A percentile compares a stretch with the other conserved stretches of the same genome.
Evolutionary conservation across 1,284 basidiomycete species (phyloP).

Genomic region (Leccinum laetum): DNA sequence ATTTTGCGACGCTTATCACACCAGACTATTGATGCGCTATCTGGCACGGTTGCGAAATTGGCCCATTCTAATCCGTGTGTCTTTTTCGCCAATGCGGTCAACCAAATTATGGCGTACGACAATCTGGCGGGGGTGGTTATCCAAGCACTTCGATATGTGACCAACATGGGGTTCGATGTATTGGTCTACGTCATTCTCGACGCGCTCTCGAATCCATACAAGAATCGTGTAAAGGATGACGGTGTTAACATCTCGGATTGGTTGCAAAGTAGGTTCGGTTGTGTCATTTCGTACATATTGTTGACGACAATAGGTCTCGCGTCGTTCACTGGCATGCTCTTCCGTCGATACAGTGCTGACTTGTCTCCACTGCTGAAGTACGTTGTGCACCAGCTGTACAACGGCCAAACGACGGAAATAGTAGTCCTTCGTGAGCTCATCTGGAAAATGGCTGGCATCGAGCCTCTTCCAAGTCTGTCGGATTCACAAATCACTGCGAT

Average conservation of each 20-base stretch:
- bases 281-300: constrained; percentile 1
- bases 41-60: constrained; percentile 91
- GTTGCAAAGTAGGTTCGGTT: constrained; percentile 79
- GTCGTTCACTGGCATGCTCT: constrained; percentile 92
- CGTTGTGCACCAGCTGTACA: constrained; percentile 87
- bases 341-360: constrained; percentile 84
- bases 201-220: constrained; percentile 83
- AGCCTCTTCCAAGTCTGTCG: constrained; percentile 86
- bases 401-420: constrained; percentile 85
- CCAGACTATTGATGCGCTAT: constrained; percentile 78
- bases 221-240: constrained; percentile 87
- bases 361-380: constrained; percentile 87
- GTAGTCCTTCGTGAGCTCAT: constrained; percentile 92
- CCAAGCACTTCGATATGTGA: constrained; percentile 88
- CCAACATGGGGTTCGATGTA: constrained; percentile 93
- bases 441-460: constrained; percentile 94
- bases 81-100: constrained; percentile 88
- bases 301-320: constrained; percentile 66
- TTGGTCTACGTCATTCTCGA: constrained; percentile 90
- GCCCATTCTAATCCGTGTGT: constrained; percentile 94
- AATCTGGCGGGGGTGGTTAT: constrained; percentile 93
- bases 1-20: constrained; percentile 82
- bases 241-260: constrained; percentile 92
- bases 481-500: constrained; percentile 89
- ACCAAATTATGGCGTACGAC: constrained; percentile 97